These are phyloP conservation scores for Plectosphaerella cucumerina DNA, from an alignment of 2,329 filamentous ascomycete genomes.

Conservation along the genomic window DNA sequence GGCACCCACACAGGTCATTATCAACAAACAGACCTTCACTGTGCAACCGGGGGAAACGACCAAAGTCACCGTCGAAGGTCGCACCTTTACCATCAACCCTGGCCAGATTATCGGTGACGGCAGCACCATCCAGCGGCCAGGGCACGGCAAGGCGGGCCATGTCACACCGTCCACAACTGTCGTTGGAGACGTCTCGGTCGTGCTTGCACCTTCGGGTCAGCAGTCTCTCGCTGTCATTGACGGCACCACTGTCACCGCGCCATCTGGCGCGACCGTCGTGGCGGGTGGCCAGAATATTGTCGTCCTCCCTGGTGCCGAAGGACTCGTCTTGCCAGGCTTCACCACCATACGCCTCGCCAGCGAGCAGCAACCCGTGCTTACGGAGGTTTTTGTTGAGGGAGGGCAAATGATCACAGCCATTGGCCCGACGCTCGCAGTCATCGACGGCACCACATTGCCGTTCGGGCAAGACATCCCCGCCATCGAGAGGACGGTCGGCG, in stretches of 20 bases:
- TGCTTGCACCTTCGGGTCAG: slow-evolving; percentile 27
- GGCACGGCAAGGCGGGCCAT: slow-evolving; percentile 16
- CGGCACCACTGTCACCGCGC: slow-evolving; percentile 37
- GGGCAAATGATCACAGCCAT: slow-evolving; percentile 42
- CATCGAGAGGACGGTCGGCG: slow-evolving; percentile 37
- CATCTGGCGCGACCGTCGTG: slow-evolving; percentile 28
- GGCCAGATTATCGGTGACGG: slow-evolving; percentile 40
- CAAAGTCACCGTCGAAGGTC: slow-evolving; percentile 34
- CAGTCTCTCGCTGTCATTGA: slow-evolving; percentile 34
- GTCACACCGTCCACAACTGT: slow-evolving; percentile 26
- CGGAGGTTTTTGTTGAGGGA: slow-evolving; percentile 41
- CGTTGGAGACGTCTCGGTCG: slow-evolving; percentile 34
- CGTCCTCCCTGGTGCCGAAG: neutral
- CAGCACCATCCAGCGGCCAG: slow-evolving; percentile 37
- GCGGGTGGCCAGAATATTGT: slow-evolving; percentile 23
- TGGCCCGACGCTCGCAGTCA: slow-evolving; percentile 34
- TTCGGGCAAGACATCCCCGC: slow-evolving; percentile 33
- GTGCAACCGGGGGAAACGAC: slow-evolving; percentile 32
- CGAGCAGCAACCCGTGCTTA: slow-evolving; percentile 24
- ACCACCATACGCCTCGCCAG: slow-evolving; percentile 16
- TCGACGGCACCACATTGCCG: slow-evolving; percentile 39
- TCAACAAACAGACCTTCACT: slow-evolving; percentile 41
- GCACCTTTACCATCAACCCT: slow-evolving; percentile 45
- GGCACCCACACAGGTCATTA: slow-evolving; percentile 39
- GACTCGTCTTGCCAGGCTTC: too few relatives aligned